Conservation (phyloP, 1,284 basidiomycete species). For the Ceratobasidium sp. region DNA sequence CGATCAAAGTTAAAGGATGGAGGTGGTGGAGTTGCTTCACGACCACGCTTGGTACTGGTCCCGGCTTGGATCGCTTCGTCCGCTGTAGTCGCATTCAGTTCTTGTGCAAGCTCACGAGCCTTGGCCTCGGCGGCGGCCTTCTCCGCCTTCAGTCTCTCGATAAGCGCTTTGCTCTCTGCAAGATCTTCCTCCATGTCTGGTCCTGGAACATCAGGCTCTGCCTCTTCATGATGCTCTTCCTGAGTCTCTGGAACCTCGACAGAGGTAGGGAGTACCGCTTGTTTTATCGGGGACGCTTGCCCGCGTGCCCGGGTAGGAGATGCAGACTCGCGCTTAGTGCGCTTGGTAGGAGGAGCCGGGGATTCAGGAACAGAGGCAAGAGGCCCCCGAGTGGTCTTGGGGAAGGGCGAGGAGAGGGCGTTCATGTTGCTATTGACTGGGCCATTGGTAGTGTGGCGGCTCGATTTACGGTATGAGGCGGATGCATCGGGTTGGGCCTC, state of each 20-base stretch:
- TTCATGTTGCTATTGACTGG: conserved; percentile 16
- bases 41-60: conserved; percentile 54
- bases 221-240: conserved; percentile 47
- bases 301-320: conserved; percentile 16
- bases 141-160: conserved; percentile 65
- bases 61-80: conserved; percentile 12
- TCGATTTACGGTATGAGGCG: conserved; percentile 74
- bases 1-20: conserved; percentile 65
- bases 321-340: conserved; percentile 20
- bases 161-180: conserved; percentile 72
- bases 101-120: not conserved
- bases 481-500: conserved; percentile 80
- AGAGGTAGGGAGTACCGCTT: conserved; percentile 48
- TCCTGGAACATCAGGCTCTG: conserved; percentile 59
- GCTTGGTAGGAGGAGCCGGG: conserved; percentile 15
- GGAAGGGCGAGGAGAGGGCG: conserved; percentile 22
- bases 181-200: conserved; percentile 72
- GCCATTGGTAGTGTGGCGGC: conserved; percentile 42
- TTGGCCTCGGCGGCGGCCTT: conserved; percentile 38
- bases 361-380: conserved; percentile 8
- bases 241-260: conserved; percentile 48
- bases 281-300: conserved; percentile 6
- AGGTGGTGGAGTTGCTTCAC: conserved; percentile 61
- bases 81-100: not conserved
- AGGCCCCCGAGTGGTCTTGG: not conserved